Evolutionary conservation across 73 alveolate genomes (phyloP), one percentile per base, ranked within the genome.

Genomic region (Tetrahymena thermophila): DNA sequence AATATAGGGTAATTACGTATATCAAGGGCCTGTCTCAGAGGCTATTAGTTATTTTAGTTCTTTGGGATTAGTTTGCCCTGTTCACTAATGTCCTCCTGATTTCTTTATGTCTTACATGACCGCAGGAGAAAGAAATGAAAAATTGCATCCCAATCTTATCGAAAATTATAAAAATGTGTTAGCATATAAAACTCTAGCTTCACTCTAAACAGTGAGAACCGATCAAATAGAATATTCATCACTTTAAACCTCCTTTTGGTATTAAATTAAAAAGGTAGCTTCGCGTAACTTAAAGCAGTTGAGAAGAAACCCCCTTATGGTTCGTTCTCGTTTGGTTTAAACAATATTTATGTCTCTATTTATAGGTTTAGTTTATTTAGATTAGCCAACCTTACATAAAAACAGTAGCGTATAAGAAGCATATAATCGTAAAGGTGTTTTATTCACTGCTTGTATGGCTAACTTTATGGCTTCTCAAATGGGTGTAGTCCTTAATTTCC

Each of bases 1-100:
- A 43, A 85, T 95, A 55, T 84, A 96, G 28, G 98, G 98, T 28
- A 95, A 96, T 83, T 94, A 96, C 34, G 40, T 97, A 44, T 97
- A 94, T 85, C 96, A 84, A 56, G 96, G 96, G 4, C 95, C 83
- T 3, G 94, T 97, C 21, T 35, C 19, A 28, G 56, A 96, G 11
- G 23, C 95, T 43, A 43, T 71, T 71, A 31, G 89, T 40, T 96
- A 98, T 96, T 98, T 98, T 89, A 42, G 44, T 28, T 56, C 56
- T 19, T 35, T 97, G 19, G 99, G 99, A 11, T 95, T 96, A 17
- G 16, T 37, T 9, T 97, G 98, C 93, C 99, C 99, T 44, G 96
- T 84, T 50, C 98, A 84, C 71, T 56, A 93, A 50, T 97, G 98
- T 56, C 99, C 99, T 0, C 98, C 99, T 84, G 99, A 98, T 58